phyloP scores from a whole-genome alignment of 2,329 filamentous ascomycete species.

The Scedosporium dehoogii region DNA sequence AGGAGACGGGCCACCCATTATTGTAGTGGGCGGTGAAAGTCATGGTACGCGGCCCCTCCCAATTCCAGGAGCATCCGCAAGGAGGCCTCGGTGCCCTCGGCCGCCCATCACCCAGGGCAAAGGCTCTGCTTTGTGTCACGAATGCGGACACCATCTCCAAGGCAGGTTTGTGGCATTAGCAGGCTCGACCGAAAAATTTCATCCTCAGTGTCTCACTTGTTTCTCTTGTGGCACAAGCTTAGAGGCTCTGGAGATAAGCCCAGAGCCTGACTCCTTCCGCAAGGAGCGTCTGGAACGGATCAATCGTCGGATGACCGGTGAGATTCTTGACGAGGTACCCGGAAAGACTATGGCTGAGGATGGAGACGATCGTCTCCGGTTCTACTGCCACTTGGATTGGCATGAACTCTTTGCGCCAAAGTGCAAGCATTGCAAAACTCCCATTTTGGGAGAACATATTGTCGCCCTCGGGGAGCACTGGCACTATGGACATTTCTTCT shows the following conservation, averaged over 20 bases:
- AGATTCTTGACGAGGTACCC: constrained; percentile 51
- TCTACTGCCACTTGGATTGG: constrained; percentile 98
- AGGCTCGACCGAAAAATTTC: constrained; percentile 66
- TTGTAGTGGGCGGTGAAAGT: not conserved
- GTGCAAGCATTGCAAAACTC: constrained; percentile 93
- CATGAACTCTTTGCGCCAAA: constrained; percentile 88
- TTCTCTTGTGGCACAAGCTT: constrained; percentile 78
- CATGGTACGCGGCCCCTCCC: constrained; percentile 33
- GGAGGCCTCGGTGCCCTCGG: constrained; percentile 17
- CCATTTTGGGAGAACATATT: constrained; percentile 90
- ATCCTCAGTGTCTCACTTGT: constrained; percentile 88
- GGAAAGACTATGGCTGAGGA: constrained; percentile 59
- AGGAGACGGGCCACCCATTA: not conserved
- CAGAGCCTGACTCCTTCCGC: constrained; percentile 69
- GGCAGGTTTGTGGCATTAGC: constrained; percentile 82
- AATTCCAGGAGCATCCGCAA: constrained; percentile 23
- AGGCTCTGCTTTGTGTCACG: constrained; percentile 64
- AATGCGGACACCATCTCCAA: constrained; percentile 75
- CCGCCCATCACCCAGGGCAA: constrained; percentile 35
- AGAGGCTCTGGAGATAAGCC: constrained; percentile 93
- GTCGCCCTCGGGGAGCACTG: constrained; percentile 91
- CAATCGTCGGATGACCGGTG: constrained; percentile 45
- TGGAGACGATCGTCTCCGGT: constrained; percentile 64
- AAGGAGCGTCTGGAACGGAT: constrained; percentile 66
- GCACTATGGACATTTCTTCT: constrained; percentile 98